Percentiles rank a stretch among this genome's conserved stretches.
phyloP scores from a whole-genome alignment of 225 moss, liverwort and hornwort genomes.

The Pseudisothecium myosuroides region DNA sequence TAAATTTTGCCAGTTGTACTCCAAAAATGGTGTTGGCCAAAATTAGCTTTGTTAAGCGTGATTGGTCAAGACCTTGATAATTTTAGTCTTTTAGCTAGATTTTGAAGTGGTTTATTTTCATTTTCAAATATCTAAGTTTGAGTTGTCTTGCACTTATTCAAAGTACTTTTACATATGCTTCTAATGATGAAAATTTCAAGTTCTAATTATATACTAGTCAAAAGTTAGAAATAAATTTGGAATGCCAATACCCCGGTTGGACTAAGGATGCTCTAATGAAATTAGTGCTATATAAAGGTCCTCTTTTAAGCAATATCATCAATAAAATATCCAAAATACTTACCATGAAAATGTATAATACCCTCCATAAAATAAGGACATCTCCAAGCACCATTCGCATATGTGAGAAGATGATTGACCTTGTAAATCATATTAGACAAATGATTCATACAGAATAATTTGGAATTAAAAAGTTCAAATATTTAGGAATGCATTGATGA shows the following conservation, averaged over 20 bases:
- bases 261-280: neutral
- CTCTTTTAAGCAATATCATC: neutral
- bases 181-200: neutral
- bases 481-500: neutral
- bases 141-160: too few species aligned
- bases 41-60: neutral
- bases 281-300: neutral
- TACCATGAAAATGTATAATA: neutral
- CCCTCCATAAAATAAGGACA: accelerated
- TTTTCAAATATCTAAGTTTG: neutral
- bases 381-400: too few species aligned
- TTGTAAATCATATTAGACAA: too few species aligned
- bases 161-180: neutral
- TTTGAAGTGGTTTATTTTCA: neutral
- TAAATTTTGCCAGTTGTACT: neutral
- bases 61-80: neutral
- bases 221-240: neutral
- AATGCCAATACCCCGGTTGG: neutral
- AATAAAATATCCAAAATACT: neutral
- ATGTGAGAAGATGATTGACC: too few species aligned
- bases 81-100: neutral
- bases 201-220: neutral
- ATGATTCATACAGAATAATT: too few species aligned
- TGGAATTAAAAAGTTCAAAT: too few species aligned
- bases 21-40: neutral